Percentiles rank a stretch among this genome's conserved stretches.
Conservation (phyloP, 2,329 filamentous ascomycete species). For the Aureobasidium musti region DNA sequence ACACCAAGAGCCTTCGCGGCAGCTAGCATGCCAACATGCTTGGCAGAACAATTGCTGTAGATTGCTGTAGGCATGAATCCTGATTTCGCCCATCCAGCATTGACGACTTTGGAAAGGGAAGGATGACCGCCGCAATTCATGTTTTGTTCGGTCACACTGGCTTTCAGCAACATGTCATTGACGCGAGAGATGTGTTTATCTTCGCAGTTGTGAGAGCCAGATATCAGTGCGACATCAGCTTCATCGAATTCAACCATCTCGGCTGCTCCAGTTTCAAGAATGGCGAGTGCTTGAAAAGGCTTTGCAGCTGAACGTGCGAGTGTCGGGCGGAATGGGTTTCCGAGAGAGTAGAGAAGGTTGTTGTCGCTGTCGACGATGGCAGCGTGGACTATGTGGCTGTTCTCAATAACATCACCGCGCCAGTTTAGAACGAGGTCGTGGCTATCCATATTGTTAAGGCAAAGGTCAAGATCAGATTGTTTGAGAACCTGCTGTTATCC, state of each 20-base stretch:
- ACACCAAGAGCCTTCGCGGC: not conserved
- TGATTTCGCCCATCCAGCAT: not conserved
- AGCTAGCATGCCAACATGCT: conserved; percentile 11
- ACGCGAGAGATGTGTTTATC: conserved; percentile 1
- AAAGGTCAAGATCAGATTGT: no score
- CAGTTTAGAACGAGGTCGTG: conserved; percentile 6
- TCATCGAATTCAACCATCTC: not conserved
- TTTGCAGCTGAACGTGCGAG: conserved; percentile 6
- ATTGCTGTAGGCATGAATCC: not conserved
- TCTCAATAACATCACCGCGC: conserved; percentile 6
- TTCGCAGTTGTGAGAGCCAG: conserved; percentile 7
- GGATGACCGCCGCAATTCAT: conserved; percentile 12
- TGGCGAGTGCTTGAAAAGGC: conserved; percentile 3
- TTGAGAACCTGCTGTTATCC: no score
- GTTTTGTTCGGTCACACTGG: not conserved
- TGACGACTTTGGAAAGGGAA: not conserved
- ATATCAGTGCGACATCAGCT: not conserved
- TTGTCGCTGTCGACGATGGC: conserved; percentile 8
- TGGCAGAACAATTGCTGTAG: conserved; percentile 10
- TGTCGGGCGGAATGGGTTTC: not conserved
- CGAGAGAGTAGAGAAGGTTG: not conserved
- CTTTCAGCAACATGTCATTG: not conserved
- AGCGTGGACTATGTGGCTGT: conserved; percentile 11
- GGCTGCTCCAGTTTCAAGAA: not conserved
- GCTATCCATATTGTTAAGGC: not conserved